A percentile compares a stretch with the other conserved stretches of the same genome.
Conservation (phyloP, 2,329 filamentous ascomycete species). For the Kalmusia sp. region DNA sequence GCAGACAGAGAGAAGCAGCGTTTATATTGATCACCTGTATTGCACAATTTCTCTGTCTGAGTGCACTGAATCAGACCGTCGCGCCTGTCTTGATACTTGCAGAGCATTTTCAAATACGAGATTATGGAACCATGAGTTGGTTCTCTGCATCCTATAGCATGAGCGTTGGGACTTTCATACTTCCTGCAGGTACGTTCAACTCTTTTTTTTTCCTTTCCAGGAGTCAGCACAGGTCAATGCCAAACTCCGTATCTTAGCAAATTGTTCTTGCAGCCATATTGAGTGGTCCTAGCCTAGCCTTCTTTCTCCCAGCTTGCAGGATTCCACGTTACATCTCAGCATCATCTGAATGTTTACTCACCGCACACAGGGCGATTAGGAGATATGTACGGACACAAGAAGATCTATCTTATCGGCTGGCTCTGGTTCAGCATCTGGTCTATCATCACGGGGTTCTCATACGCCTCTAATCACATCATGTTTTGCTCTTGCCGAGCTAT, state of each 20-base stretch:
- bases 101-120: conserved; percentile 46
- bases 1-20: conserved; percentile 17
- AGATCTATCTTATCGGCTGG: conserved; percentile 57
- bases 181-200: conserved; percentile 46
- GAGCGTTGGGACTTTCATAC: conserved; percentile 59
- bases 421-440: conserved; percentile 58
- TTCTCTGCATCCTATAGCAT: conserved; percentile 56
- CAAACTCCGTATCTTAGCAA: not conserved
- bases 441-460: conserved; percentile 53
- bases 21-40: conserved; percentile 34
- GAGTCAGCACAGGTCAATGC: too few species aligned
- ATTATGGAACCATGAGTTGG: conserved; percentile 53
- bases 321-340: too few species aligned
- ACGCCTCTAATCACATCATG: conserved; percentile 41
- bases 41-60: conserved; percentile 53
- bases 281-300: too few species aligned
- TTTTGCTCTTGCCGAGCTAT: conserved; percentile 44
- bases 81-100: conserved; percentile 51
- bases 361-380: conserved; percentile 52
- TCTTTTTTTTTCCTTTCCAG: not conserved
- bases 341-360: too few species aligned
- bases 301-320: too few species aligned
- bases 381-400: conserved; percentile 58
- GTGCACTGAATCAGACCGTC: conserved; percentile 44
- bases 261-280: too few species aligned